phyloP scores from a whole-genome alignment of 2,329 filamentous ascomycete species.

The Ramularia endophylla region DNA sequence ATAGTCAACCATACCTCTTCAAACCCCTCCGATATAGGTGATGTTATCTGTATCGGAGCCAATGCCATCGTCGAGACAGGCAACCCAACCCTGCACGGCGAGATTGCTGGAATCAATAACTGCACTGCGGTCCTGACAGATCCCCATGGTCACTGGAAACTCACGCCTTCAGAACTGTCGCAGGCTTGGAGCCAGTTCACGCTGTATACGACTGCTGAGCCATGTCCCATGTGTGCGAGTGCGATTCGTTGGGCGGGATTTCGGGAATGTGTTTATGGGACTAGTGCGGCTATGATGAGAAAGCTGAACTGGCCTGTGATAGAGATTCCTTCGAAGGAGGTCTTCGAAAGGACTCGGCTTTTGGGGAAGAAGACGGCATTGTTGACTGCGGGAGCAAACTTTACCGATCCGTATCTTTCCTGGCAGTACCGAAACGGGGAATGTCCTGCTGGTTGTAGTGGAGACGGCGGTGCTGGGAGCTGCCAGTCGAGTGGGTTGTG shows the following conservation, averaged over 20 bases:
- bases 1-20: neutral
- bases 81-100: slow-evolving; percentile 51
- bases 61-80: slow-evolving; percentile 42
- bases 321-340: slow-evolving; percentile 38
- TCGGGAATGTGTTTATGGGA: slow-evolving; percentile 50
- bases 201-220: slow-evolving; percentile 52
- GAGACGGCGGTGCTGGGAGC: too few relatives aligned
- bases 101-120: slow-evolving; percentile 51
- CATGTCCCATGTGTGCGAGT: slow-evolving; percentile 52
- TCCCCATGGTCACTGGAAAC: slow-evolving; percentile 38
- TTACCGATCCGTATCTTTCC: slow-evolving; percentile 48
- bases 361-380: slow-evolving; percentile 35
- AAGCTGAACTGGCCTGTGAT: slow-evolving; percentile 48
- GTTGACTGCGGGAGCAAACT: slow-evolving; percentile 41
- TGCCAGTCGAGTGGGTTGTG: too few relatives aligned
- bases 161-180: slow-evolving; percentile 36
- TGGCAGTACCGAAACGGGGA: slow-evolving; percentile 45
- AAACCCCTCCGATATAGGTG: neutral
- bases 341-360: slow-evolving; percentile 41
- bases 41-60: slow-evolving; percentile 34
- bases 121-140: slow-evolving; percentile 46
- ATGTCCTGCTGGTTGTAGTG: slow-evolving; percentile 31
- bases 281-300: slow-evolving; percentile 42
- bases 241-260: slow-evolving; percentile 52
- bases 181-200: slow-evolving; percentile 42